phyloP scores from a whole-genome alignment of 352 stramenopile species.

The Phytophthora tubulina region DNA sequence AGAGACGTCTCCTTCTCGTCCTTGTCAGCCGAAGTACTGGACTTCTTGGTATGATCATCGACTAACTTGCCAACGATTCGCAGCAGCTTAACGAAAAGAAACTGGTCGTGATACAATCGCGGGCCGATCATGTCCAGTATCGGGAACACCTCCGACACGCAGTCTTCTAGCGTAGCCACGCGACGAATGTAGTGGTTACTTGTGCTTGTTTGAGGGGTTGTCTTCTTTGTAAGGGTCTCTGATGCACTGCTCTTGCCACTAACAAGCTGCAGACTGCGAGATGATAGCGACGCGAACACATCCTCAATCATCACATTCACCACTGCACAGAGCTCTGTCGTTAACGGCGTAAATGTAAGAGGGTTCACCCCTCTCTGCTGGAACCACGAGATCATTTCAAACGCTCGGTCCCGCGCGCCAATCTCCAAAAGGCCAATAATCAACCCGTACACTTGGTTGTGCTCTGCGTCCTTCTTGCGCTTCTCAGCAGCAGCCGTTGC shows the following conservation, averaged over 20 bases:
- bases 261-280: constrained; percentile 60
- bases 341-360: constrained; percentile 69
- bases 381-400: constrained; percentile 88
- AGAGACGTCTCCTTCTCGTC: constrained; percentile 28
- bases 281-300: constrained; percentile 69
- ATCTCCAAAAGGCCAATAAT: constrained; percentile 87
- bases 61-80: constrained; percentile 69
- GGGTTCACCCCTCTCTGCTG: constrained; percentile 70
- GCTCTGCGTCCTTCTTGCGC: constrained; percentile 36
- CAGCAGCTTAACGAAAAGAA: constrained; percentile 81
- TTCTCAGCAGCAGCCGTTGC: constrained; percentile 31
- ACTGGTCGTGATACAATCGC: constrained; percentile 73
- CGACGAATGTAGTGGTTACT: constrained; percentile 47
- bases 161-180: constrained; percentile 51
- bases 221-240: constrained; percentile 8
- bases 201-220: constrained; percentile 12
- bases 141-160: constrained; percentile 58
- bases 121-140: constrained; percentile 74
- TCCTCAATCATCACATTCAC: constrained; percentile 71
- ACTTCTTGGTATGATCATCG: constrained; percentile 49
- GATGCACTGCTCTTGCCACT: constrained; percentile 11
- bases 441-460: constrained; percentile 87
- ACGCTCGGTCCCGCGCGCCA: constrained; percentile 63
- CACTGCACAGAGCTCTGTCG: constrained; percentile 68
- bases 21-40: constrained; percentile 18